A percentile compares a stretch with the other conserved stretches of the same genome.
Conservation (phyloP, 768 basidiomycete species). For the Mycena floridula region DNA sequence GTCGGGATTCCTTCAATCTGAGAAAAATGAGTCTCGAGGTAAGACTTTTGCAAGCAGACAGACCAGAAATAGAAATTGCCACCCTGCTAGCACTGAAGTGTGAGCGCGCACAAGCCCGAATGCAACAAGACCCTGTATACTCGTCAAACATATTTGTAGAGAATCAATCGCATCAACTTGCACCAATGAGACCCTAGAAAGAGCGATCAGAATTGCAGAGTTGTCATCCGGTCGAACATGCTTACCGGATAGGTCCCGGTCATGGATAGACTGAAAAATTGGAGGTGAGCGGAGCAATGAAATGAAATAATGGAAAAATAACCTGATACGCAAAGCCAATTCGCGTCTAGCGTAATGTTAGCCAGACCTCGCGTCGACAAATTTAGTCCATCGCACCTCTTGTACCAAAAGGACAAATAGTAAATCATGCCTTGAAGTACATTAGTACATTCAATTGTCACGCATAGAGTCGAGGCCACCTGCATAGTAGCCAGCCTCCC, state of each 20-base stretch:
- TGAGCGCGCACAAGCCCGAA: conserved; percentile 50
- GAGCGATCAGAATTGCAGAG: too few relatives aligned
- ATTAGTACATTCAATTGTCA: too few relatives aligned
- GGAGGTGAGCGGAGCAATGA: too few relatives aligned
- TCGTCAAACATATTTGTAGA: neutral
- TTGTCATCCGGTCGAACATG: too few relatives aligned
- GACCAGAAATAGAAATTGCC: conserved; percentile 57
- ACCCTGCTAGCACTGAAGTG: conserved; percentile 39
- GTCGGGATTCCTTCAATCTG: conserved; percentile 56
- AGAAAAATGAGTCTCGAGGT: neutral
- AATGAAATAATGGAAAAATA: too few relatives aligned
- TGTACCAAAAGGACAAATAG: conserved; percentile 55
- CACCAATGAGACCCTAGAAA: conserved; percentile 53
- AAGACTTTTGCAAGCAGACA: conserved; percentile 3
- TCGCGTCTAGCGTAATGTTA: too few relatives aligned
- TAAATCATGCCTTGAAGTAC: too few relatives aligned
- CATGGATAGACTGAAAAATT: conserved; percentile 43
- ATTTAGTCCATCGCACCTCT: conserved; percentile 16
- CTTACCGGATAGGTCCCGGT: conserved; percentile 51
- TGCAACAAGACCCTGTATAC: conserved; percentile 41
- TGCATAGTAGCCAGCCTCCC: conserved; percentile 54
- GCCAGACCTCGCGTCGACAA: too few relatives aligned
- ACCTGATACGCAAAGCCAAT: too few relatives aligned
- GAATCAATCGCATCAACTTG: conserved; percentile 14
- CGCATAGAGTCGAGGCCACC: too few relatives aligned